A percentile compares a stretch with the other conserved stretches of the same genome.
phyloP scores from a whole-genome alignment of 495 filamentous ascomycete species.

The Neurospora hispaniola region DNA sequence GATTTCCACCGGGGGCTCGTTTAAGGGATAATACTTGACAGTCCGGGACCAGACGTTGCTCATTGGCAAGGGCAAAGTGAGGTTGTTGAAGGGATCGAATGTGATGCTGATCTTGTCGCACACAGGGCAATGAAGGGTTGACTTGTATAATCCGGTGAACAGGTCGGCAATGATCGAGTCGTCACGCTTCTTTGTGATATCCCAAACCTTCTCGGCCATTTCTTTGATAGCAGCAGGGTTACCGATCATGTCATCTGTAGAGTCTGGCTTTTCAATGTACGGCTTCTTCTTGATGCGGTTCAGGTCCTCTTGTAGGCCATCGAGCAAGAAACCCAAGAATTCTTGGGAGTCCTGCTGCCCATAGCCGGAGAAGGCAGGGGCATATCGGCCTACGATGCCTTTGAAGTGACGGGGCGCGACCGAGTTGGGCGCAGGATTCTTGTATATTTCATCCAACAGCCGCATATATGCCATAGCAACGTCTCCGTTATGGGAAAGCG shows the following conservation, averaged over 20 bases:
- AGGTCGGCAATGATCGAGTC: constrained; percentile 91
- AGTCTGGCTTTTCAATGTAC: constrained; percentile 95
- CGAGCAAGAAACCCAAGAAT: constrained; percentile 91
- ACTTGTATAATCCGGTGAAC: constrained; percentile 97
- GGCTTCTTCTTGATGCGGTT: constrained; percentile 93
- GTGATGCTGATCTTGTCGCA: constrained; percentile 97
- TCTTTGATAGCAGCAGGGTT: constrained; percentile 63
- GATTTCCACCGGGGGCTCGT: constrained; percentile 53
- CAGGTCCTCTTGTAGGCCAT: constrained; percentile 88
- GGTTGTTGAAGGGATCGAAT: constrained; percentile 93
- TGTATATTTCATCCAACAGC: constrained; percentile 65
- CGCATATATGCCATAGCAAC: constrained; percentile 72
- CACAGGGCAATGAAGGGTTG: constrained; percentile 79
- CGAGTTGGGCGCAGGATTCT: constrained; percentile 45
- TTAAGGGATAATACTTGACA: constrained; percentile 64
- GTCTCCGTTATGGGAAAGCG: constrained; percentile 69
- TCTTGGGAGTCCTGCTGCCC: constrained; percentile 97
- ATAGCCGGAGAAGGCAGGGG: constrained; percentile 81
- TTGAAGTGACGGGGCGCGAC: constrained; percentile 73
- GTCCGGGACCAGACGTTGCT: constrained; percentile 64
- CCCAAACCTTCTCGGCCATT: constrained; percentile 79
- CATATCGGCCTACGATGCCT: constrained; percentile 63
- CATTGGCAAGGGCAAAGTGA: constrained; percentile 83
- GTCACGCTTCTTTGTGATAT: constrained; percentile 85
- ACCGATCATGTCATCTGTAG: constrained; percentile 90